A percentile compares a stretch with the other conserved stretches of the same genome.
These are phyloP conservation scores for Baorangia bicolor DNA, from an alignment of 768 basidiomycete genomes.

Conservation along the genomic window DNA sequence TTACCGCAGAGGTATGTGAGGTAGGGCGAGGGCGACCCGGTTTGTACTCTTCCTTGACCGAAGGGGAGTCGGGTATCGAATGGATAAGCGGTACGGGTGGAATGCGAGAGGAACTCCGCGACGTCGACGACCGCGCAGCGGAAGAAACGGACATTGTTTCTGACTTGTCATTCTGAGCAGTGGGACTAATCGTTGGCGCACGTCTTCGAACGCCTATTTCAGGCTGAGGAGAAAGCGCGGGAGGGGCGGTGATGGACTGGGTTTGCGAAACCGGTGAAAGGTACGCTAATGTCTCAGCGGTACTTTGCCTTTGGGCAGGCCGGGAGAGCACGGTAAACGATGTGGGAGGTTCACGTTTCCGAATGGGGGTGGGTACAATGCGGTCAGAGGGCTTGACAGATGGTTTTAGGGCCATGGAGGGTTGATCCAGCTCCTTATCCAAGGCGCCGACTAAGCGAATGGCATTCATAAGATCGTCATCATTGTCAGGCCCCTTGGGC, in stretches of 20 bases:
- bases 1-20: slow-evolving; percentile 9
- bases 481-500: slow-evolving; percentile 12
- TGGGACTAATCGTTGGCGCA: slow-evolving; percentile 1
- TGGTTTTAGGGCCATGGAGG: slow-evolving; percentile 1
- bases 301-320: slow-evolving; percentile 41
- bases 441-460: slow-evolving; percentile 32
- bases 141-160: slow-evolving; percentile 27
- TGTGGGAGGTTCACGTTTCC: slow-evolving; percentile 51
- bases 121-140: slow-evolving; percentile 18
- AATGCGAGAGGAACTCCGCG: slow-evolving; percentile 26
- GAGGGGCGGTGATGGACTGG: neutral
- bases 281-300: slow-evolving; percentile 11
- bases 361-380: slow-evolving; percentile 56
- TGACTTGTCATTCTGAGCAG: slow-evolving; percentile 26
- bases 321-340: slow-evolving; percentile 64
- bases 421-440: slow-evolving; percentile 22
- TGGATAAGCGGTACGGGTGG: slow-evolving; percentile 32
- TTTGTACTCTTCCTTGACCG: slow-evolving; percentile 25
- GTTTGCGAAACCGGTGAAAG: slow-evolving; percentile 12
- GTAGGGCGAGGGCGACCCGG: slow-evolving; percentile 10
- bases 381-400: slow-evolving; percentile 13
- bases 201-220: slow-evolving; percentile 16
- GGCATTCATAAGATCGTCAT: slow-evolving; percentile 33
- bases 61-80: slow-evolving; percentile 34
- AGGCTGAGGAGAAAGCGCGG: slow-evolving; percentile 10